Base-by-base conservation (phyloP, 2,329 filamentous ascomycete species). In the Aspergillus aculeatus region DNA sequence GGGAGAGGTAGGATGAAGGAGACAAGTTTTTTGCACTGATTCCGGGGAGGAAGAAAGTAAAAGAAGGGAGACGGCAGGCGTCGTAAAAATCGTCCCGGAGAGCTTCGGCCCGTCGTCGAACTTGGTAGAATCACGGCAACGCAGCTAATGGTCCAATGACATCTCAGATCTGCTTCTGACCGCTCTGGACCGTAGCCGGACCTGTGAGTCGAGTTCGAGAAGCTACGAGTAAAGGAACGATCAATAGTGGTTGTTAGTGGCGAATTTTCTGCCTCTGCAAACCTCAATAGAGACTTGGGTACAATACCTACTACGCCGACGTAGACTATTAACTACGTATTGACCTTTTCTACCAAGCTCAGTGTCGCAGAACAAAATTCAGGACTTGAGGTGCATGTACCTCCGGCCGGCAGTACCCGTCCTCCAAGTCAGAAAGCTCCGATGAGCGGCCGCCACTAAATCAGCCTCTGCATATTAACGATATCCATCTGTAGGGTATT, bases 61-160 rank as follows among this genome's bases (percentile, higher is more conserved):
- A 75, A 69, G 68, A 72, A 66, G 68, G 59, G 62, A 66, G 67
- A 66, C 59, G 51, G 47, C n/a, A 57, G 58, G 61, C 41, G 59
- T 63, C 64, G 66, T 66, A 70, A 69, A 74, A 73, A 69, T 73
- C 73, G 69, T 54, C 67, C 60, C 66, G 69, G 70, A 70, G 68
- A 71, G 64, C 65, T 69, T 73, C 70, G 70, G 71, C 66, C 70
- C 69, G 69, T 65, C 65, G 62, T 76, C 73, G 73, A 76, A 75
- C 48, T 69, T 68, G 68, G 68, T 75, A 68, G 71, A 75, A 75
- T 69, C 67, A 67, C 65, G 62, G 60, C 63, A 69, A 47, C 56
- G n/a, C 21, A 38, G 32, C 55, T 31, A 23, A 24, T 24, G 31
- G 47, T 29, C 63, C 66, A 69, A 68, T 68, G 35, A 62, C 31